Evolutionary conservation across 306 rosid genomes (phyloP).

Genomic region (Datisca glomerata): DNA sequence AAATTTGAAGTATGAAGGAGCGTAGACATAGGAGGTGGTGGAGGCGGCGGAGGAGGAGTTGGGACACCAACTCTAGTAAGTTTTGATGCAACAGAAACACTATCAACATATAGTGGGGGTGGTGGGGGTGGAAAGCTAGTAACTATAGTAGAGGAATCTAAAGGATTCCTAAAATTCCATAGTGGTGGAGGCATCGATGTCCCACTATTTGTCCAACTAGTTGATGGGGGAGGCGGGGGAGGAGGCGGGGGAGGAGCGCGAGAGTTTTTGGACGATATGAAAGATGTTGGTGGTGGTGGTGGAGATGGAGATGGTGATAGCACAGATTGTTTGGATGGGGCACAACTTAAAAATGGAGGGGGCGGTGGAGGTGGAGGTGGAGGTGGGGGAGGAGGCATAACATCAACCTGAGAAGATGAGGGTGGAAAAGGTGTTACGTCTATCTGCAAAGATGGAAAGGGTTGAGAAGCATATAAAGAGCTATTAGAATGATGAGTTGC

Average conservation of each 20-base stretch:
- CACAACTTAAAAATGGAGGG: constrained; percentile 6
- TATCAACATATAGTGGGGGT: neutral
- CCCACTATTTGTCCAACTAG: neutral
- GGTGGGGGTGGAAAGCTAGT: neutral
- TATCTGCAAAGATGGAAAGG: neutral
- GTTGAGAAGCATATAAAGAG: constrained; percentile 1
- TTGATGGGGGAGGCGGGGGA: constrained; percentile 8
- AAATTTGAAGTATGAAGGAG: too few species aligned
- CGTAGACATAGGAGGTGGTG: constrained; percentile 14
- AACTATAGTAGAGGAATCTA: neutral
- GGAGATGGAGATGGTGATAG: constrained; percentile 17
- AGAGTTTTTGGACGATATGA: neutral
- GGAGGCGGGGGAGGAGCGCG: constrained; percentile 11
- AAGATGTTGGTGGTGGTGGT: constrained; percentile 11
- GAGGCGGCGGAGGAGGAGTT: constrained; percentile 17
- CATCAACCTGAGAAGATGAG: neutral
- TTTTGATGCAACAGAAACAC: constrained; percentile 10
- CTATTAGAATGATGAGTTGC: neutral
- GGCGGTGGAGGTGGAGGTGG: constrained; percentile 21
- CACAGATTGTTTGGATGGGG: constrained; percentile 5
- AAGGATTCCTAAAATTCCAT: neutral
- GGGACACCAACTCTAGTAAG: constrained; percentile 12
- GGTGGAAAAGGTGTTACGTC: constrained; percentile 22
- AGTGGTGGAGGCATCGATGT: neutral
- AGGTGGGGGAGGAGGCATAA: constrained; percentile 28